phyloP scores from a whole-genome alignment of 2,329 filamentous ascomycete genomes.

The Aspergillus carbonarius region DNA sequence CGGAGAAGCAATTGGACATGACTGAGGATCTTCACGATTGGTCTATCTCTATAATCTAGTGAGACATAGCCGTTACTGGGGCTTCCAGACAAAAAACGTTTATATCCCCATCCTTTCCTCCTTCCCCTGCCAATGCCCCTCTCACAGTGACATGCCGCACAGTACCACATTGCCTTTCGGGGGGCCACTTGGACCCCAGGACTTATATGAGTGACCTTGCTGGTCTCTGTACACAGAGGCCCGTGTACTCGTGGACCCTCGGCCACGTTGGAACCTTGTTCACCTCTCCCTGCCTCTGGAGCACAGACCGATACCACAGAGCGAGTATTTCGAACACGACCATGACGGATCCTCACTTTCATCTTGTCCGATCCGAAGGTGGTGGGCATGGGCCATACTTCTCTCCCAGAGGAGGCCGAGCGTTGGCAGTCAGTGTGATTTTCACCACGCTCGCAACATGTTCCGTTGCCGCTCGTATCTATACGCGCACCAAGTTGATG shows the following conservation, averaged over 20 bases:
- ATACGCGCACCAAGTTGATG: constrained; percentile 33
- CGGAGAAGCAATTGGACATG: constrained; percentile 23
- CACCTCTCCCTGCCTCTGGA: neutral
- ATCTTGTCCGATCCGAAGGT: constrained; percentile 19
- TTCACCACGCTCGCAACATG: constrained; percentile 32
- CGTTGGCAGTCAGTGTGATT: constrained; percentile 30
- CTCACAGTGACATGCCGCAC: neutral
- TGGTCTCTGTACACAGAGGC: neutral
- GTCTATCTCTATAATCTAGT: constrained; percentile 9
- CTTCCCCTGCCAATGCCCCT: neutral
- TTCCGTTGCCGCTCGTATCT: constrained; percentile 33
- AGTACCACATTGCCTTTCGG: neutral
- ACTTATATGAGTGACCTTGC: constrained; percentile 1
- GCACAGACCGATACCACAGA: neutral
- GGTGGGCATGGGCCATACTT: constrained; percentile 20
- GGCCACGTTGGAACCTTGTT: neutral
- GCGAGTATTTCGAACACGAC: constrained; percentile 5
- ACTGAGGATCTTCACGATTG: constrained; percentile 16
- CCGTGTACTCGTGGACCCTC: neutral
- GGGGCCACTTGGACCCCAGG: constrained; percentile 6
- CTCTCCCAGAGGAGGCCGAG: constrained; percentile 27
- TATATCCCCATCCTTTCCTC: constrained; percentile 17
- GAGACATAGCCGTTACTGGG: constrained; percentile 7
- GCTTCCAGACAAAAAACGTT: constrained; percentile 6
- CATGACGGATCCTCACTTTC: constrained; percentile 21